phyloP scores from a whole-genome alignment of 495 filamentous ascomycete genomes.

The Neurospora sp. region DNA sequence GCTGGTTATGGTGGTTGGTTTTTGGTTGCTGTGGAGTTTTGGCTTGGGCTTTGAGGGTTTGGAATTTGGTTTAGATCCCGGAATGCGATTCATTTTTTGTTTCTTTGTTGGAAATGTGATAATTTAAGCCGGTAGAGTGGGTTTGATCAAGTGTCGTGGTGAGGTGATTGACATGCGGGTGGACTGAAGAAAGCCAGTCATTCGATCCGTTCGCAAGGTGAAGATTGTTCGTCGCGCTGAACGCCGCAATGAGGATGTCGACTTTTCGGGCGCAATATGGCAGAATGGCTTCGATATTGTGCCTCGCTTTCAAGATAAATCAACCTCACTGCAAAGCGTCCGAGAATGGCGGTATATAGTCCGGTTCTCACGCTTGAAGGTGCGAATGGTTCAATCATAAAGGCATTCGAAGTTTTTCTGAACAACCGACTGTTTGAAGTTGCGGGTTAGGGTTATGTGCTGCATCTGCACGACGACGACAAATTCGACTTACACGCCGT shows the following conservation, averaged over 20 bases:
- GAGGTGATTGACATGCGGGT: neutral
- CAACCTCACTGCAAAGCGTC: neutral
- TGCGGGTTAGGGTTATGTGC: neutral
- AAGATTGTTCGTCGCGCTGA: neutral
- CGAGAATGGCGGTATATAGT: neutral
- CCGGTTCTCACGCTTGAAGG: neutral
- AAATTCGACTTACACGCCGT: neutral
- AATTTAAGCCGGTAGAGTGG: neutral
- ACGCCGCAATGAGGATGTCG: neutral
- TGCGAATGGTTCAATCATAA: neutral
- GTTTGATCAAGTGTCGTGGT: neutral
- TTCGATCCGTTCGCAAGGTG: neutral
- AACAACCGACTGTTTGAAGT: neutral
- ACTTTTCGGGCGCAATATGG: neutral
- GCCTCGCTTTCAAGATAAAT: neutral
- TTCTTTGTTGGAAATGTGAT: neutral
- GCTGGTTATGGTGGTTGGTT: neutral
- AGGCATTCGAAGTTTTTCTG: neutral
- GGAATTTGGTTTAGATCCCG: neutral
- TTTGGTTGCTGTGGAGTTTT: neutral
- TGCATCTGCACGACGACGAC: neutral
- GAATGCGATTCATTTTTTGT: neutral
- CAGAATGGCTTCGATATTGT: neutral
- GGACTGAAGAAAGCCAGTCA: neutral
- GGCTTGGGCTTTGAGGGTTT: neutral